These are phyloP conservation scores for Mimosa pudica DNA, from an alignment of 306 rosid species.

Conservation along the genomic window DNA sequence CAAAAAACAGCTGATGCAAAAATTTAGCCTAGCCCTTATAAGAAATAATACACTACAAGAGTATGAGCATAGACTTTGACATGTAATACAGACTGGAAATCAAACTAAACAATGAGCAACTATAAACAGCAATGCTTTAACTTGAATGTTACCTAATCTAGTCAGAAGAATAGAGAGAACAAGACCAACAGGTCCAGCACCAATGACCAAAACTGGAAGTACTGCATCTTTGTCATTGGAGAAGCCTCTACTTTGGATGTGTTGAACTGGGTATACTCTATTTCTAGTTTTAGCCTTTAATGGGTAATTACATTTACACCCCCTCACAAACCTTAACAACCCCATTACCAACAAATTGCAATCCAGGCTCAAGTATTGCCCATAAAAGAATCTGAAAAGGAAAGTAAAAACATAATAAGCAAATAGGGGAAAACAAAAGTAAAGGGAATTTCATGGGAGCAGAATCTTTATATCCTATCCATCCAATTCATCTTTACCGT, in stretches of 20 bases:
- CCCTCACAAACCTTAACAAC: constrained; percentile 46
- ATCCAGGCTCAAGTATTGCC: constrained; percentile 26
- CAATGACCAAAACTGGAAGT: constrained; percentile 82
- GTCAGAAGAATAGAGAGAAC: constrained; percentile 80
- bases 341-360: constrained; percentile 53
- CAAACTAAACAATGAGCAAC: constrained; percentile 6
- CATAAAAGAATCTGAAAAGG: constrained; percentile 28
- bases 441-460: background rate
- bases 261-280: constrained; percentile 34
- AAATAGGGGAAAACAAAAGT: background rate
- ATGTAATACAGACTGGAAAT: background rate
- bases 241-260: constrained; percentile 51
- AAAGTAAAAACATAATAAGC: background rate
- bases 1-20: background rate
- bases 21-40: background rate
- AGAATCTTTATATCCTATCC: too few species aligned
- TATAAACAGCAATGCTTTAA: constrained; percentile 24
- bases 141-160: constrained; percentile 61
- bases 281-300: constrained; percentile 39
- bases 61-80: background rate
- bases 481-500: too few species aligned
- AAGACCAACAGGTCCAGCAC: constrained; percentile 95
- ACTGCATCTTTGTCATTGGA: constrained; percentile 47
- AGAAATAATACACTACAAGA: background rate
- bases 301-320: constrained; percentile 41